Percentiles rank a stretch among this genome's conserved stretches.
Conservation (phyloP, 495 filamentous ascomycete genomes). For the Xylaria venustula region DNA sequence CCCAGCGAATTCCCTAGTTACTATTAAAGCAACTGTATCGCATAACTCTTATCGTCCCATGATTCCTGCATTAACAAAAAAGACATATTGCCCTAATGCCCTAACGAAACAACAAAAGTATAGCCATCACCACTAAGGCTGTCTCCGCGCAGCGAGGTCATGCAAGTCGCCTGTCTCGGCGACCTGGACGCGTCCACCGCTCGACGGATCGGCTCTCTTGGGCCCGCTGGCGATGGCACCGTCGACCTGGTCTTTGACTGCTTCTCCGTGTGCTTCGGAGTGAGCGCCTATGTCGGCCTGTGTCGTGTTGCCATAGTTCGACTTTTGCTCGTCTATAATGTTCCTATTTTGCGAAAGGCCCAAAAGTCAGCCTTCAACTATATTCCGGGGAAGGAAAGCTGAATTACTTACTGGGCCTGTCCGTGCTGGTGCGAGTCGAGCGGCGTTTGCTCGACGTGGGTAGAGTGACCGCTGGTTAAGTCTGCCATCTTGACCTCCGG, state of each 20-base stretch:
- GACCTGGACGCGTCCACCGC: conserved; percentile 26
- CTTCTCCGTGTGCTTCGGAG: conserved; percentile 17
- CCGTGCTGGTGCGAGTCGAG: conserved; percentile 20
- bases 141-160: conserved; percentile 25
- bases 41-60: too few species aligned
- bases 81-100: too few species aligned
- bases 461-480: conserved; percentile 19
- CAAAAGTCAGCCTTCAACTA: background rate
- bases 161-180: conserved; percentile 31
- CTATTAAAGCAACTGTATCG: background rate
- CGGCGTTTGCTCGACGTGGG: conserved; percentile 18
- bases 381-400: background rate
- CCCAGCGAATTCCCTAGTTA: too few species aligned
- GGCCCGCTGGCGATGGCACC: conserved; percentile 22
- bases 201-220: conserved; percentile 21
- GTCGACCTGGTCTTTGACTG: conserved; percentile 28
- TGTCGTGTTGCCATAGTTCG: conserved; percentile 9
- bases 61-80: too few species aligned
- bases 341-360: conserved; percentile 11
- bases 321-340: conserved; percentile 21
- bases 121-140: conserved; percentile 4
- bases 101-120: background rate
- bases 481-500: conserved; percentile 21
- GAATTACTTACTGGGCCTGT: conserved; percentile 21
- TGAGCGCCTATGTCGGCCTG: conserved; percentile 20